These are phyloP conservation scores for Cutaneotrichosporon sp. DNA, from an alignment of 1,284 basidiomycete genomes.

Conservation along the genomic window DNA sequence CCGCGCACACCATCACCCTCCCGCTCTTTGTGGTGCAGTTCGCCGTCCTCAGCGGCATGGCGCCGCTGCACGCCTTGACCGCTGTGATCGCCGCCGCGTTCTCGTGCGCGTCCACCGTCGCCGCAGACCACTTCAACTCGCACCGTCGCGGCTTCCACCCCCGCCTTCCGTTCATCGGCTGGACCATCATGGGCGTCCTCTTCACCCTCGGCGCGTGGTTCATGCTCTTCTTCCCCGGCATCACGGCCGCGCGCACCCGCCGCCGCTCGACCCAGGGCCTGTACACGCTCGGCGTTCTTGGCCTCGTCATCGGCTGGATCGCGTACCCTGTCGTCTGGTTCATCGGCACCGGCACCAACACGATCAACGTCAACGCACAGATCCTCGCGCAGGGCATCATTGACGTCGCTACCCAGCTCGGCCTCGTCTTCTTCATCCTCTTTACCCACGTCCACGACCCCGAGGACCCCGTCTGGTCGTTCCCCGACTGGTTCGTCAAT, in stretches of 20 bases:
- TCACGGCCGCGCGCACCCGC: slow-evolving; percentile 36
- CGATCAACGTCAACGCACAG: slow-evolving; percentile 45
- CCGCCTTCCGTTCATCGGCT: slow-evolving; percentile 20
- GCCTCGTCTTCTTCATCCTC: slow-evolving; percentile 49
- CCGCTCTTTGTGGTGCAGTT: slow-evolving; percentile 43
- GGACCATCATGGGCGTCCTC: slow-evolving; percentile 34
- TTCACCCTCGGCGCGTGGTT: slow-evolving; percentile 33
- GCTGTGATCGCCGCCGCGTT: slow-evolving; percentile 40
- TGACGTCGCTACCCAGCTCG: slow-evolving; percentile 47
- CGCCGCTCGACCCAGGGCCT: slow-evolving; percentile 38
- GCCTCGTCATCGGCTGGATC: slow-evolving; percentile 40
- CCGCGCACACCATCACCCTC: slow-evolving; percentile 34
- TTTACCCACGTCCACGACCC: slow-evolving; percentile 45
- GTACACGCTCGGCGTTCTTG: slow-evolving; percentile 39
- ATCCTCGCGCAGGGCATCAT: slow-evolving; percentile 49
- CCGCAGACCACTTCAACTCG: slow-evolving; percentile 1
- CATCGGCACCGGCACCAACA: slow-evolving; percentile 42
- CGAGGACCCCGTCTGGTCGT: slow-evolving; percentile 43
- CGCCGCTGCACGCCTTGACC: slow-evolving; percentile 29
- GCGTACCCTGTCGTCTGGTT: slow-evolving; percentile 47
- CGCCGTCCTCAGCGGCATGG: slow-evolving; percentile 39
- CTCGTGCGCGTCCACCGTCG: slow-evolving; percentile 21
- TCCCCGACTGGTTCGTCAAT: slow-evolving; percentile 50
- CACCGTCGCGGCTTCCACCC: slow-evolving; percentile 10
- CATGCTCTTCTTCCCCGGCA: slow-evolving; percentile 40